Base-by-base conservation (phyloP, 169 alveolate genomes). In the Cryptosporidium ubiquitum region DNA sequence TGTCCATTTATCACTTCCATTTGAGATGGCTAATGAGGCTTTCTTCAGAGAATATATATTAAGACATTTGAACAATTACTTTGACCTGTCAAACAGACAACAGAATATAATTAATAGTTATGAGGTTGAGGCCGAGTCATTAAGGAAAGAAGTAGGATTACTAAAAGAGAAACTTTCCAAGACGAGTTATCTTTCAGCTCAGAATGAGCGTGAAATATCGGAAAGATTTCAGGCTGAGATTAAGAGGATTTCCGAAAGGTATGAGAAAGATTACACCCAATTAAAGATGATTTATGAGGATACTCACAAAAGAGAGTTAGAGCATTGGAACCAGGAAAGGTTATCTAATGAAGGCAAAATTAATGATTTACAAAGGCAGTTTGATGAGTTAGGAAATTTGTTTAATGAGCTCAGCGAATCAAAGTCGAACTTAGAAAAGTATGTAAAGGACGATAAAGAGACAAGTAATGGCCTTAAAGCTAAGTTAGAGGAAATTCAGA, bases 1-100 rank as follows among this genome's bases (percentile, higher is more conserved):
- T 35, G 75, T 79, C n/a, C 89, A 79, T 35, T 49, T 79, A 40
- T 61, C 89, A 16, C 68, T 79, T 26, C 74, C 71, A 33, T 79
- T 79, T 64, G 89, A 79, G 55, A 42, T 60, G 40, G 89, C 89
- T 26, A 61, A 42, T 47, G 89, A 79, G 20, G 26, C 51, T 16
- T 47, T 61, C 26, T 79, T 61, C 31, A 58, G 89, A 40, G 74
- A 79, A 7, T 60, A 79, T 42, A 47, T 64, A 26, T 49, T 79
- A 12, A 37, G 66, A 40, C 89, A 79, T 31, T 47, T 79, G 68
- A 61, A 64, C n/a, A 33, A 42, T 40, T 79, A 61, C 55, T 64
- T 40, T 79, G 89, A 79, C 12, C n/a, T 79, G 29, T 79, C 66
- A 2, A 37, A 61, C 3, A 79, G 51, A 42, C 89, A 79, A 4